Evolutionary conservation across 257 asterid species (phyloP).

Genomic region (Ehretia macrophylla): DNA sequence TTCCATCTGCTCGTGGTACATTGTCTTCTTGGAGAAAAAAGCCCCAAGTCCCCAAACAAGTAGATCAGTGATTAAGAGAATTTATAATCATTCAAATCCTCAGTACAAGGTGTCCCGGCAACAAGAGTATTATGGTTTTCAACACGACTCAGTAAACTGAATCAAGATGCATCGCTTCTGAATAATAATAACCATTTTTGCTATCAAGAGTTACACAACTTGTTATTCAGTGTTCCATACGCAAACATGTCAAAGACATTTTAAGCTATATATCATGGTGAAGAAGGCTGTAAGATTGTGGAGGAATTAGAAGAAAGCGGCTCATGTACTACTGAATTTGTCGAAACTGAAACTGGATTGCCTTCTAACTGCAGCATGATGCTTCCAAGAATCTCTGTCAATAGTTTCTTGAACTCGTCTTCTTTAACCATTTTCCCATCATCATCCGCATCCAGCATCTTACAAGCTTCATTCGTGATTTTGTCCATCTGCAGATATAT

Average conservation of each 20-base stretch:
- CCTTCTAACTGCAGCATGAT: slow-evolving; percentile 83
- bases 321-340: slow-evolving; percentile 82
- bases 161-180: no score
- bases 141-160: not conserved
- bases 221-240: not conserved
- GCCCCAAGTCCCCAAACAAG: no score
- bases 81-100: not conserved
- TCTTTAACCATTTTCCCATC: slow-evolving; percentile 70
- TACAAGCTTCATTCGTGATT: slow-evolving; percentile 47
- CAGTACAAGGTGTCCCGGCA: not conserved
- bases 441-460: slow-evolving; percentile 56
- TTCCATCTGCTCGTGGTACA: no score
- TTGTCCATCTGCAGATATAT: slow-evolving; percentile 54
- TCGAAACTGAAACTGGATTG: slow-evolving; percentile 66
- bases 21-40: no score
- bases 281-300: not conserved
- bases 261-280: not conserved
- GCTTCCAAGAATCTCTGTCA: slow-evolving; percentile 66
- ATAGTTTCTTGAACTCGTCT: slow-evolving; percentile 80
- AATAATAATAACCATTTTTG: not conserved
- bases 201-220: not conserved
- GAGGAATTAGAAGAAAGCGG: slow-evolving; percentile 50
- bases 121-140: not conserved
- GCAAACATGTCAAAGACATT: not conserved
- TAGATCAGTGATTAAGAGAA: no score